Base-by-base conservation (phyloP, 1,139 yeast genomes). In the Pichia sp. region DNA sequence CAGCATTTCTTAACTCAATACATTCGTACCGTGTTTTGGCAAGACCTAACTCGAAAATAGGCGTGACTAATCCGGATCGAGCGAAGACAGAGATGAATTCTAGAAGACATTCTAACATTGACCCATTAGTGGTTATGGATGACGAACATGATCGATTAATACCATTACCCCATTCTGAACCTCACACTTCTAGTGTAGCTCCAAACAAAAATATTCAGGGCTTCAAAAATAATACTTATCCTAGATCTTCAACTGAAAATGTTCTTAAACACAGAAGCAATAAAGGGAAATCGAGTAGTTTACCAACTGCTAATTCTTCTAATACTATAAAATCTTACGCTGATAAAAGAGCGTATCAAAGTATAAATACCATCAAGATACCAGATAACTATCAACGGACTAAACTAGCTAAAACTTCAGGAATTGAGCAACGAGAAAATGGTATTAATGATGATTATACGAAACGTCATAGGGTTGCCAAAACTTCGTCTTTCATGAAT, bases 371-470 rank as follows among this genome's bases (percentile, higher is more conserved):
- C 1, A 64, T 67, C 24, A 60, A 61, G n/a, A 64, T 67, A 24
- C 68, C 69, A 0, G 63, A 64, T 29, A 61, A 66, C 17, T 66
- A 66, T 49, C 62, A 65, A 16, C 61, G 60, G 29, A 58, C 63
- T 12, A 67, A 65, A 41, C 49, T 58, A 14, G 61, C 63, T 2
- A 43, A 40, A 6, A 53, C 55, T 33, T 52, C 60, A 4, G 64
- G 63, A 2, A 44, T 47, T 8, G 62, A 63, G 20, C 29, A 29
- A 47, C 43, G 38, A 14, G 41, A 38, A 14, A 17, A 20, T 38
- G 36, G 9, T 54, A n/a, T 9, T 9, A 55, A 48, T 59, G 55
- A 48, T 42, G 61, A 52, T 55, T 54, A 40, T 14, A 58, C 4
- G 42, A 53, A 50, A 46, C 45, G 50, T 7, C 52, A 38, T 20